These are phyloP conservation scores for Phytophthora citricola DNA, from an alignment of 352 stramenopile genomes.

Conservation along the genomic window DNA sequence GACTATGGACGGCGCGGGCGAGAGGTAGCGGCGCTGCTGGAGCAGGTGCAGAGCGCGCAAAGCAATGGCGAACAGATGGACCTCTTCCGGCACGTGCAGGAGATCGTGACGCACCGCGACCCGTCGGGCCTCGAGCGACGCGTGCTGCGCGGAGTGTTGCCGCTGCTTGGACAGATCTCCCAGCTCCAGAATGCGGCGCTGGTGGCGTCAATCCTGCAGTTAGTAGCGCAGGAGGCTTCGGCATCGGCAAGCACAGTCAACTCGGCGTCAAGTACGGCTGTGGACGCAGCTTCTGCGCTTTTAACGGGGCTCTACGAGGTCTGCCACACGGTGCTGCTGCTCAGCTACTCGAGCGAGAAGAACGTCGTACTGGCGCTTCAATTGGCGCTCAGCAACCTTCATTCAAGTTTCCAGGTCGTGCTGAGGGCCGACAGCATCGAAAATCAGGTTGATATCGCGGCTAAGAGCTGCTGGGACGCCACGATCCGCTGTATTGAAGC, in stretches of 20 bases:
- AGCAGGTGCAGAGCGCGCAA: slow-evolving; percentile 48
- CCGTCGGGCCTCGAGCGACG: slow-evolving; percentile 44
- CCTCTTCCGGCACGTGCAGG: slow-evolving; percentile 68
- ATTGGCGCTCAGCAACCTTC: slow-evolving; percentile 42
- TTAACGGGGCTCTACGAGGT: slow-evolving; percentile 57
- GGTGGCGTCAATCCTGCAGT: slow-evolving; percentile 57
- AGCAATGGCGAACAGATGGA: slow-evolving; percentile 62
- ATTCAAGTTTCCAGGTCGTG: slow-evolving; percentile 53
- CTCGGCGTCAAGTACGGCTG: neutral
- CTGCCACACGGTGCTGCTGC: slow-evolving; percentile 64
- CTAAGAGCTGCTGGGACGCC: slow-evolving; percentile 42
- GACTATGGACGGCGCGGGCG: slow-evolving; percentile 39
- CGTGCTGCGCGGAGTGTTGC: slow-evolving; percentile 51
- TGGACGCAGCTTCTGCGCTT: slow-evolving; percentile 35
- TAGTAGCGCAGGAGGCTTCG: slow-evolving; percentile 45
- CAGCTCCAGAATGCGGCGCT: slow-evolving; percentile 72
- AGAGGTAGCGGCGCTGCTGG: slow-evolving; percentile 62
- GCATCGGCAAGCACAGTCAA: neutral
- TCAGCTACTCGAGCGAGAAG: slow-evolving; percentile 79
- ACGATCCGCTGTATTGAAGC: slow-evolving; percentile 56
- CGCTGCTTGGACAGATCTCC: slow-evolving; percentile 52
- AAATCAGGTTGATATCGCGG: slow-evolving; percentile 14
- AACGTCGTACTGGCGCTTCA: slow-evolving; percentile 69
- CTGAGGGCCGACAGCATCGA: slow-evolving; percentile 22
- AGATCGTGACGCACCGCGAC: slow-evolving; percentile 69